A percentile compares a stretch with the other conserved stretches of the same genome.
These are phyloP conservation scores for Puccinellia tenuiflora DNA, from an alignment of 176 grass and related monocot species.

Conservation along the genomic window DNA sequence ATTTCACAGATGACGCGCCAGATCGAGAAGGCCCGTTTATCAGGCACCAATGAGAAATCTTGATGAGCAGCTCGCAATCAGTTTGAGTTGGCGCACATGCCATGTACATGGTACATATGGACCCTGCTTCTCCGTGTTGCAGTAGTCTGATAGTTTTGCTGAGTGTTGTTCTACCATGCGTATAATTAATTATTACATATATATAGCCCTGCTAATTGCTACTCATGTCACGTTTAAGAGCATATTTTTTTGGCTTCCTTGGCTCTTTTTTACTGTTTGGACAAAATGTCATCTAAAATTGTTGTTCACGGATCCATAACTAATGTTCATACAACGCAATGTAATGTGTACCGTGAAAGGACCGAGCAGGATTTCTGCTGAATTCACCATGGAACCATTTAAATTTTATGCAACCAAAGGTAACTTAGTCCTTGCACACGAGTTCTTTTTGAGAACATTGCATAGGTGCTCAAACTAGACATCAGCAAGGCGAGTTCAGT, in stretches of 20 bases:
- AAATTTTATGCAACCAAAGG: neutral
- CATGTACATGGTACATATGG: slow-evolving; percentile 9
- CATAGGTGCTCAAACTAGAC: neutral
- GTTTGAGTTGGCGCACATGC: neutral
- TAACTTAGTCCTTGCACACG: neutral
- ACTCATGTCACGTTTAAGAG: neutral
- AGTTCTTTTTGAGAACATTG: neutral
- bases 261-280: neutral
- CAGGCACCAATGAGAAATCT: slow-evolving; percentile 32
- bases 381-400: neutral
- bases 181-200: neutral
- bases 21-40: slow-evolving; percentile 51
- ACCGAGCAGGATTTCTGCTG: neutral
- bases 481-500: neutral
- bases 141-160: neutral
- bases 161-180: neutral
- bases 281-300: neutral
- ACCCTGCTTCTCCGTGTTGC: neutral
- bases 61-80: slow-evolving; percentile 12
- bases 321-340: neutral
- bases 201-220: neutral
- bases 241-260: neutral
- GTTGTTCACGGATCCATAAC: neutral
- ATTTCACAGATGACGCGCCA: slow-evolving; percentile 74
- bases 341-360: neutral